Percentiles rank a stretch among this genome's conserved stretches.
phyloP scores from a whole-genome alignment of 2,329 filamentous ascomycete species.

The Madurella fahalii region DNA sequence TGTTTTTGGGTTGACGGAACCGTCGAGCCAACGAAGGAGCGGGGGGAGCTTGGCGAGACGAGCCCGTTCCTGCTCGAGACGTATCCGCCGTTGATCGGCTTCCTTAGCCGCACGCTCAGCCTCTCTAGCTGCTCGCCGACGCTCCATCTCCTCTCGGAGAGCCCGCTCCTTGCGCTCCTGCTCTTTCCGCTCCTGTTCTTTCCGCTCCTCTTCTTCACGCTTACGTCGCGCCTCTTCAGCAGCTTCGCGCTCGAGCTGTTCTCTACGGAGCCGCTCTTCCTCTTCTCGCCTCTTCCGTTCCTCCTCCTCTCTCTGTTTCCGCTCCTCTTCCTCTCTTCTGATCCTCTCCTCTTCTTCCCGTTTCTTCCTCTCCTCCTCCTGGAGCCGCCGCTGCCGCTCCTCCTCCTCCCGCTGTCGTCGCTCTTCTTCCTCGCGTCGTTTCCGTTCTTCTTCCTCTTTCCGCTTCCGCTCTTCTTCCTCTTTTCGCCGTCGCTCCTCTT shows the following conservation, averaged over 20 bases:
- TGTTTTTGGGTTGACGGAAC: conserved; percentile 47
- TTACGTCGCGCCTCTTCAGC: conserved; percentile 35
- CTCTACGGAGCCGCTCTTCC: conserved; percentile 26
- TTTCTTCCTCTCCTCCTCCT: conserved; percentile 32
- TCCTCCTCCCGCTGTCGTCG: conserved; percentile 29
- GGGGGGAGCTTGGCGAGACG: conserved; percentile 56
- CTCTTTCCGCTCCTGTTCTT: conserved; percentile 48
- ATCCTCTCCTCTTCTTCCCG: conserved; percentile 37
- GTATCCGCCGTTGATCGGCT: conserved; percentile 47
- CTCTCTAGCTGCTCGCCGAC: conserved; percentile 33
- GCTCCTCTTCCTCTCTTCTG: conserved; percentile 26
- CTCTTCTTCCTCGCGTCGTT: conserved; percentile 28
- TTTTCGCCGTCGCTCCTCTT: conserved; percentile 29
- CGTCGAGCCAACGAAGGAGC: conserved; percentile 58
- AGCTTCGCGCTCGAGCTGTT: conserved; percentile 31
- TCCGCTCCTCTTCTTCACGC: conserved; percentile 50
- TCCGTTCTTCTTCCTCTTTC: conserved; percentile 33
- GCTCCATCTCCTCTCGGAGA: conserved; percentile 48
- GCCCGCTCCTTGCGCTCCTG: conserved; percentile 50
- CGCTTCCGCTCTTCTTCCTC: conserved; percentile 25
- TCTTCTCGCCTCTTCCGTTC: conserved; percentile 30
- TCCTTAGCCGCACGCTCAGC: conserved; percentile 47
- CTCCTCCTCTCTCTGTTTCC: conserved; percentile 29
- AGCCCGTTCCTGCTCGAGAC: conserved; percentile 51
- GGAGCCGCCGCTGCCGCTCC: conserved; percentile 26